These are phyloP conservation scores for Fulvia fulva DNA, from an alignment of 2,329 filamentous ascomycete genomes.

Conservation along the genomic window DNA sequence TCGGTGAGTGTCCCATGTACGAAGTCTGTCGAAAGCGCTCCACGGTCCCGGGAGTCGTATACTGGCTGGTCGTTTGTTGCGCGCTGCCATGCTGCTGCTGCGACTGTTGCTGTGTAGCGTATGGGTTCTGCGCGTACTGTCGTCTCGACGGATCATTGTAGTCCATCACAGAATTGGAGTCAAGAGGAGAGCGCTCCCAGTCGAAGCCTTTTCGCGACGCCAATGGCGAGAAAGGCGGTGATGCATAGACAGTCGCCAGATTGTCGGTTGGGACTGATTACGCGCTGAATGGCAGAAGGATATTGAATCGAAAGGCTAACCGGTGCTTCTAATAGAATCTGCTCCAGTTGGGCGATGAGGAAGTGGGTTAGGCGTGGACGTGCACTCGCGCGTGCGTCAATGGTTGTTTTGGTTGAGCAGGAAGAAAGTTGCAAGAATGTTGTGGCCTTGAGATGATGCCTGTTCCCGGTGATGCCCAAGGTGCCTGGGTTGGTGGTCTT, in stretches of 20 bases:
- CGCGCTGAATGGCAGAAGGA: slow-evolving; percentile 4
- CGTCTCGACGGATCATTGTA: slow-evolving; percentile 34
- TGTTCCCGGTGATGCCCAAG: slow-evolving; percentile 24
- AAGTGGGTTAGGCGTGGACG: neutral
- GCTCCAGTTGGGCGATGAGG: neutral
- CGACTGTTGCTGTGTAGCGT: slow-evolving; percentile 27
- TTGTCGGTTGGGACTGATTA: slow-evolving; percentile 15
- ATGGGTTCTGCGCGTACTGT: slow-evolving; percentile 32
- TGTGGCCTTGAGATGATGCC: slow-evolving; percentile 19
- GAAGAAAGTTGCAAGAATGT: slow-evolving; percentile 16
- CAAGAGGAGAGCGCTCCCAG: slow-evolving; percentile 15
- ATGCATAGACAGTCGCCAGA: slow-evolving; percentile 33
- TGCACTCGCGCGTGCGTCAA: slow-evolving; percentile 4
- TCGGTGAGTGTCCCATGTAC: slow-evolving; percentile 42
- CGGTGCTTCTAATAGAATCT: neutral
- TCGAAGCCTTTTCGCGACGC: slow-evolving; percentile 26
- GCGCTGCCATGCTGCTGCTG: slow-evolving; percentile 20
- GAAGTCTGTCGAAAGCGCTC: slow-evolving; percentile 48
- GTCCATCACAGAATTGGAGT: slow-evolving; percentile 31
- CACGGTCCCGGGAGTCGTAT: slow-evolving; percentile 43
- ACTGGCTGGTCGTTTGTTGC: slow-evolving; percentile 37
- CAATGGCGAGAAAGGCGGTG: slow-evolving; percentile 31
- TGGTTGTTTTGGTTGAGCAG: slow-evolving; percentile 9
- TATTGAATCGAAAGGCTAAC: neutral
- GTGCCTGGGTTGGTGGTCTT: slow-evolving; percentile 4